Evolutionary conservation across 2,329 filamentous ascomycete genomes (phyloP).

Genomic region (Emmonsiellopsis sp.): DNA sequence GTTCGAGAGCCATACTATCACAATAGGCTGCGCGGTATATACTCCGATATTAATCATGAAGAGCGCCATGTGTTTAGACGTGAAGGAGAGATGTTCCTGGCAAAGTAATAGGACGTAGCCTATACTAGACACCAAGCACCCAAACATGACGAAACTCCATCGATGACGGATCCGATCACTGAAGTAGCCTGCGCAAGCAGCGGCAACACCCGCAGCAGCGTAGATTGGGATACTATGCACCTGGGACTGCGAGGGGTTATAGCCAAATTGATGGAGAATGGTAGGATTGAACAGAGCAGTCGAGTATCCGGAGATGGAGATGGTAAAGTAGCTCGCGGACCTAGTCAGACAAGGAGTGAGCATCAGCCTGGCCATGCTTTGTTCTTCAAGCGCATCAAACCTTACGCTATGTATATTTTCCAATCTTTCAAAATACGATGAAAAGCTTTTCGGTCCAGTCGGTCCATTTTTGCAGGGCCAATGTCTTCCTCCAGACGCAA

Average conservation of each 20-base stretch:
- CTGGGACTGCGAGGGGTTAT: conserved; percentile 43
- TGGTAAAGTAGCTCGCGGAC: conserved; percentile 55
- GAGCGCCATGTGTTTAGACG: conserved; percentile 46
- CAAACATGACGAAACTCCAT: conserved; percentile 46
- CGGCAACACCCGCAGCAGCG: conserved; percentile 54
- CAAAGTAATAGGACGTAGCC: conserved; percentile 49
- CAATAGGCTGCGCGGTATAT: conserved; percentile 51
- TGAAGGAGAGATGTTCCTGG: conserved; percentile 39
- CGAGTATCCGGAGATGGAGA: conserved; percentile 41
- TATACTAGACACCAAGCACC: conserved; percentile 41
- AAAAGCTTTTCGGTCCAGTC: conserved; percentile 40
- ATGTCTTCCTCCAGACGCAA: conserved; percentile 34
- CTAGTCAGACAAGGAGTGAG: conserved; percentile 19
- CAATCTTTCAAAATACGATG: conserved; percentile 40
- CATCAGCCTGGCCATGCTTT: neutral
- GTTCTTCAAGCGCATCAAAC: neutral
- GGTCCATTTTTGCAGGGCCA: conserved; percentile 43
- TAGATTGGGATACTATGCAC: conserved; percentile 47
- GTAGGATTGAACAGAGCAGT: conserved; percentile 34
- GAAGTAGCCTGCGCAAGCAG: conserved; percentile 41
- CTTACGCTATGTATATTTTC: conserved; percentile 38
- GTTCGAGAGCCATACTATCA: conserved; percentile 59
- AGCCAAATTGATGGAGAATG: conserved; percentile 44
- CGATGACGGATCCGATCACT: conserved; percentile 46
- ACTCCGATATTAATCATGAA: conserved; percentile 47